Evolutionary conservation across 208 protist species (phyloP), one percentile per base, ranked within the genome.

Genomic region (Trypanosoma platydactyli): DNA sequence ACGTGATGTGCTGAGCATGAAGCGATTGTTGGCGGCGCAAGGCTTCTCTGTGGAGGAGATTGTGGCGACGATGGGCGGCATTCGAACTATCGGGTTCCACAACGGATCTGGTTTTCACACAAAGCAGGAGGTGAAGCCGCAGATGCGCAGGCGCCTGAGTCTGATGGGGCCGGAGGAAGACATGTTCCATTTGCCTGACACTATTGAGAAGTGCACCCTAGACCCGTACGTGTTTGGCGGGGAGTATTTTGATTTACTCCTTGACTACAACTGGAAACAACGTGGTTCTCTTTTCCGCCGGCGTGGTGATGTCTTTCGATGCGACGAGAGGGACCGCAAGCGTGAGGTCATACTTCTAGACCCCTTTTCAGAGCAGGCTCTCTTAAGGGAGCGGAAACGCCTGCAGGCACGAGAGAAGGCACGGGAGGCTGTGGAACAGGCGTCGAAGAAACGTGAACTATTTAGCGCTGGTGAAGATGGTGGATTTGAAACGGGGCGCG

Each of bases 181-280:
- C 40, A 69, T 81, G 48, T 83, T 84, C 59, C 73, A 80, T 42
- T 42, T 86, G 20, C 82, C 84, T 1, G 74, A 83, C 27, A 85
- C 66, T 5, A 49, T 76, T 16, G 68, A 84, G 15, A 92, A 95
- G 54, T 89, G 81, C 44, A 91, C 89, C 0, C 72, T 90, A 41
- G 86, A 95, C 57, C 89, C 89, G 5, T 95, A 93, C 66, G 85
- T 93, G 3, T 93, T 95, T 80, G 86, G 85, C 20, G 79, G 79
- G 12, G 85, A 93, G 46, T 95, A 95, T 58, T 95, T 94, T 72
- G 76, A 91, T 66, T 68, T 91, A 29, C 64, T 95, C 0, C 66
- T 95, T 22, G 86, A 93, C 61, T 92, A 94, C 65, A 82, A 92
- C 35, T 95, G 90, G 88, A 82, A 48, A 13, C 77, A 84, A 45